These are phyloP conservation scores for Forsythia suspensa DNA, from an alignment of 257 asterid genomes.

Conservation along the genomic window DNA sequence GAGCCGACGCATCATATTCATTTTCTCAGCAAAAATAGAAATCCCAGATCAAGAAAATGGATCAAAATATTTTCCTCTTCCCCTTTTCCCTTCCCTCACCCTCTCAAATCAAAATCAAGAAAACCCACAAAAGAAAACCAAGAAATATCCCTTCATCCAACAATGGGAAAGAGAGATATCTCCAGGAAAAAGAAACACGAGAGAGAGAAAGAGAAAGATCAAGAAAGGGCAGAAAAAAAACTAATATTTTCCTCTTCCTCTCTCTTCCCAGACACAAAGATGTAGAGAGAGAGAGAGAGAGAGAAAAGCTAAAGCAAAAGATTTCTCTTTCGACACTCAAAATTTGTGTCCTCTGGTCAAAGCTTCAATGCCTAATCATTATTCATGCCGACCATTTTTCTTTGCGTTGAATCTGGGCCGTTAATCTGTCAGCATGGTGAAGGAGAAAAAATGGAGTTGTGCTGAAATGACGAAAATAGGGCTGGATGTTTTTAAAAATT, in stretches of 20 bases:
- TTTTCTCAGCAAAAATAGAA: conserved; percentile 30
- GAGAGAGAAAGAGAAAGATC: conserved; percentile 11
- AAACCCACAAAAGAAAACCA: not conserved
- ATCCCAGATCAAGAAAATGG: conserved; percentile 5
- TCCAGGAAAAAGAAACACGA: not conserved
- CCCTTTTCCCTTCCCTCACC: conserved; percentile 8
- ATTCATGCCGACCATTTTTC: conserved; percentile 47
- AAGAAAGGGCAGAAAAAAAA: not conserved
- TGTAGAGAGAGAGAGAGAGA: conserved; percentile 5
- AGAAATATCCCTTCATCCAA: conserved; percentile 21
- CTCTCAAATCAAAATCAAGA: conserved; percentile 16
- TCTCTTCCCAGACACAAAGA: not conserved
- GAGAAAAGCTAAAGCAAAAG: conserved; percentile 6
- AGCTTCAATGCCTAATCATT: conserved; percentile 46
- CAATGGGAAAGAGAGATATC: not conserved
- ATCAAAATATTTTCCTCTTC: not conserved
- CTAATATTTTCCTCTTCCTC: not conserved
- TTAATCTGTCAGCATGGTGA: conserved; percentile 10
- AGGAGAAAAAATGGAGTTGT: not conserved
- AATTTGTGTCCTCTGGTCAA: conserved; percentile 35
- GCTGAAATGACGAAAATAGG: conserved; percentile 22
- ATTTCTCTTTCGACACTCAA: not conserved
- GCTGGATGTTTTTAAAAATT: not conserved
- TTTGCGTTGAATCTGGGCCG: conserved; percentile 26
- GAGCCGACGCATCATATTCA: conserved; percentile 95